Conservation (phyloP, 2,329 filamentous ascomycete genomes). For the Decorospora gaudefroyi region DNA sequence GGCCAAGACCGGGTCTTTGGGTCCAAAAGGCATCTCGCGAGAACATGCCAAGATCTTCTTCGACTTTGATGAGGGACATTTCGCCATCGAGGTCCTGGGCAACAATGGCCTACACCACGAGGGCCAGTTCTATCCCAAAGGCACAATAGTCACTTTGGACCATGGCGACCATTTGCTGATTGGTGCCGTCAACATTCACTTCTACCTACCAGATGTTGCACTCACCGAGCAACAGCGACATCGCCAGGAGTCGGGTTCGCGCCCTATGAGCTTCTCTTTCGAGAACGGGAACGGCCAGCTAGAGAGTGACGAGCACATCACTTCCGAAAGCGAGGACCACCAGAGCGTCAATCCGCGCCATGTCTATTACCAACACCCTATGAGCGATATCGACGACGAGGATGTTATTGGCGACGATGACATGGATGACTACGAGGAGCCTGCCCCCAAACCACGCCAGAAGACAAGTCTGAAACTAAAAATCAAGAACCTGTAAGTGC, state of each 20-base stretch:
- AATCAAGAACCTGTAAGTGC: conserved; percentile 27
- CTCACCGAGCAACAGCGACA: conserved; percentile 57
- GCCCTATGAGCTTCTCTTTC: conserved; percentile 74
- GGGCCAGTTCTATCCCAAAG: conserved; percentile 25
- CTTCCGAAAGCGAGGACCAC: conserved; percentile 40
- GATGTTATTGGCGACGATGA: conserved; percentile 35
- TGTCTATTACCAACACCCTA: conserved; percentile 40
- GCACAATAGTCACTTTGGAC: conserved; percentile 54
- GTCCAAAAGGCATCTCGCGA: conserved; percentile 74
- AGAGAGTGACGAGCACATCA: conserved; percentile 54
- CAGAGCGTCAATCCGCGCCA: conserved; percentile 43
- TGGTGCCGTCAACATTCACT: conserved; percentile 69
- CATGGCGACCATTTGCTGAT: conserved; percentile 72
- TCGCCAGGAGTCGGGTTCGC: conserved; percentile 56
- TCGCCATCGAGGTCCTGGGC: conserved; percentile 67
- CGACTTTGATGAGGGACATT: conserved; percentile 65
- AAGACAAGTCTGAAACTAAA: conserved; percentile 42
- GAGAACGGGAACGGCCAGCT: conserved; percentile 63
- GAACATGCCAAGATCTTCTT: conserved; percentile 74
- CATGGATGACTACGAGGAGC: conserved; percentile 50
- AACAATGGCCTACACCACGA: conserved; percentile 66
- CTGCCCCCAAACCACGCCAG: conserved; percentile 29
- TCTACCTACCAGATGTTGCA: conserved; percentile 63
- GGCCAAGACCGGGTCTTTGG: conserved; percentile 55
- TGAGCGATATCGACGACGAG: conserved; percentile 37